These are phyloP conservation scores for Ophiostoma perfectum DNA, from an alignment of 2,329 filamentous ascomycete species.

Conservation along the genomic window DNA sequence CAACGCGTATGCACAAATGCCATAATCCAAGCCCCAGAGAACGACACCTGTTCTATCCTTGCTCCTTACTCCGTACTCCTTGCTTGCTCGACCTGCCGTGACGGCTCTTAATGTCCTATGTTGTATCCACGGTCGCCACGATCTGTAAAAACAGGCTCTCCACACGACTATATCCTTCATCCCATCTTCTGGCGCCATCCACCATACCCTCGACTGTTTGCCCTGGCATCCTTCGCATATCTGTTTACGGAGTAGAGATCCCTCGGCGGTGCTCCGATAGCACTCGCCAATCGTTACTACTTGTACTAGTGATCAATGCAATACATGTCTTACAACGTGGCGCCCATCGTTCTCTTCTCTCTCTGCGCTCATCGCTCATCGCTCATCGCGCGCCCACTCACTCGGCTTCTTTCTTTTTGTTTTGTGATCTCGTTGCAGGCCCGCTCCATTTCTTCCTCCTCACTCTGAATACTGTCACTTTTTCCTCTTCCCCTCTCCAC, in stretches of 20 bases:
- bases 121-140: not conserved
- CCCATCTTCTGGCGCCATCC: too few relatives aligned
- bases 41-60: not conserved
- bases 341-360: not conserved
- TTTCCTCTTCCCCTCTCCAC: slow-evolving; percentile 11
- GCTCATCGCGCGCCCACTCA: not conserved
- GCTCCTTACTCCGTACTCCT: not conserved
- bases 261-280: not conserved
- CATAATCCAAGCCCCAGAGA: not conserved
- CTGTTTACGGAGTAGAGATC: not conserved
- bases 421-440: too few relatives aligned
- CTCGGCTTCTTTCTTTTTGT: too few relatives aligned
- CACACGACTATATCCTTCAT: too few relatives aligned
- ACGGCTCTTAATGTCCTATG: slow-evolving; percentile 2
- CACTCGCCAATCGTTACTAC: not conserved
- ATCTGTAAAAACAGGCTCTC: too few relatives aligned
- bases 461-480: not conserved
- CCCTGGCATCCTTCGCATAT: not conserved
- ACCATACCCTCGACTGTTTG: too few relatives aligned
- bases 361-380: not conserved
- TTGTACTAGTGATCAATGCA: not conserved
- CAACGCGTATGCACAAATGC: too few relatives aligned
- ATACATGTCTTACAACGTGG: slow-evolving; percentile 11
- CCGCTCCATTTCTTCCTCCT: not conserved
- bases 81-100: not conserved